These are phyloP conservation scores for Aspergillus funiculosus DNA, from an alignment of 495 filamentous ascomycete species.

Conservation along the genomic window DNA sequence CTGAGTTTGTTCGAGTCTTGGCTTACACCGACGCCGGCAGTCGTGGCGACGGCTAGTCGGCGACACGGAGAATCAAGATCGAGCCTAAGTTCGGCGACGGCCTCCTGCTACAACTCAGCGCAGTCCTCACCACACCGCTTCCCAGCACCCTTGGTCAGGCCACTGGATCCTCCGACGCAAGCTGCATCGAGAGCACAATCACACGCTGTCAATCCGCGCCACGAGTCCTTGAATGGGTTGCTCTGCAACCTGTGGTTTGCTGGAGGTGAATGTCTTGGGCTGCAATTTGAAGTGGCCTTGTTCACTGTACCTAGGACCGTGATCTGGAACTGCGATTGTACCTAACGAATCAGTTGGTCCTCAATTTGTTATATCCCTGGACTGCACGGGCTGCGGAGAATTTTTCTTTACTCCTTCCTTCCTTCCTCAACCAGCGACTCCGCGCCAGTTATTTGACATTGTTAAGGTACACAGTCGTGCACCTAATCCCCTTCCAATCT, in stretches of 20 bases:
- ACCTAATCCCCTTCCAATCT: too few species aligned
- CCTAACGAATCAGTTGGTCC: too few species aligned
- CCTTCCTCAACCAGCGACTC: neutral
- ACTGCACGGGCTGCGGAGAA: neutral
- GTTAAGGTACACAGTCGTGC: too few species aligned
- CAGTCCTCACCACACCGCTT: too few species aligned
- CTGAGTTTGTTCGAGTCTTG: too few species aligned
- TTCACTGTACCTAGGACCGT: neutral
- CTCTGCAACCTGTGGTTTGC: constrained; percentile 9
- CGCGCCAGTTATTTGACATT: too few species aligned
- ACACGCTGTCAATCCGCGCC: constrained; percentile 8
- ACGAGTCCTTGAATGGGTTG: constrained; percentile 13
- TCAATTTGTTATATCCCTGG: neutral
- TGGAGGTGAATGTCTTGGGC: constrained; percentile 8
- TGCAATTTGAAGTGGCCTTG: constrained; percentile 7
- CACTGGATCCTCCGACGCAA: constrained; percentile 12
- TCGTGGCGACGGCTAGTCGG: neutral
- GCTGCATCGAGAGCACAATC: constrained; percentile 4
- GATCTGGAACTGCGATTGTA: too few species aligned
- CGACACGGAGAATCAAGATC: constrained; percentile 1
- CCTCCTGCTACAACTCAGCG: constrained; percentile 9
- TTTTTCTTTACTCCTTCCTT: too few species aligned
- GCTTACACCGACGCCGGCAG: neutral
- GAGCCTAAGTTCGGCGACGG: constrained; percentile 2
- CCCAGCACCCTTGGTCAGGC: constrained; percentile 13